A percentile compares a stretch with the other conserved stretches of the same genome.
Evolutionary conservation across 1,139 yeast species (phyloP).

Genomic region (Pichia terricola): DNA sequence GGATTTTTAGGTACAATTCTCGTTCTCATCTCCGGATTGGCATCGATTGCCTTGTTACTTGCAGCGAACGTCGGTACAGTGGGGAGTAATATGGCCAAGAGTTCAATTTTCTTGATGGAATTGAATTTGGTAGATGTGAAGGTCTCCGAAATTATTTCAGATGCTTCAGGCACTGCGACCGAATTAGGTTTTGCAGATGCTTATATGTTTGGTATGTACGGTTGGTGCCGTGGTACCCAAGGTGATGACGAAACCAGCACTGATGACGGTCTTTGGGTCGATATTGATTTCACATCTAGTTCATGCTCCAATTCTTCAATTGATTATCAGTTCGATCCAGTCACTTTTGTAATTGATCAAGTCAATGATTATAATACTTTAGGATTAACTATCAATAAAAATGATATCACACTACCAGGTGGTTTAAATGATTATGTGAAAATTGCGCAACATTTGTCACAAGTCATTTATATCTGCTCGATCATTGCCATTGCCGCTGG

Average conservation of each 20-base stretch:
- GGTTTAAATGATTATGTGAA: conserved; percentile 24
- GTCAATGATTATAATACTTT: conserved; percentile 20
- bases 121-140: conserved; percentile 28
- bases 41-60: conserved; percentile 10
- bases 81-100: conserved; percentile 26
- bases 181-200: conserved; percentile 49
- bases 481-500: conserved; percentile 34
- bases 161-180: conserved; percentile 11
- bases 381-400: conserved; percentile 14
- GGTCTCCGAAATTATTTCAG: conserved; percentile 13
- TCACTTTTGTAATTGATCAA: conserved; percentile 35
- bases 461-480: conserved; percentile 37
- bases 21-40: conserved; percentile 6
- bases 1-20: conserved; percentile 4
- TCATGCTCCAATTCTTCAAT: conserved; percentile 47
- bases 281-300: conserved; percentile 34
- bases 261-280: conserved; percentile 7
- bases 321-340: conserved; percentile 45
- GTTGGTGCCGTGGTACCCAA: conserved; percentile 55
- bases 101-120: conserved; percentile 33
- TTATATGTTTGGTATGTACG: conserved; percentile 62
- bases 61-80: conserved; percentile 15
- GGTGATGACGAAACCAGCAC: conserved; percentile 14
- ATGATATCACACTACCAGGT: conserved; percentile 25
- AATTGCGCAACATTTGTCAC: conserved; percentile 32